Conservation (phyloP, 352 stramenopile genomes). For the Globisporangium alternatum region DNA sequence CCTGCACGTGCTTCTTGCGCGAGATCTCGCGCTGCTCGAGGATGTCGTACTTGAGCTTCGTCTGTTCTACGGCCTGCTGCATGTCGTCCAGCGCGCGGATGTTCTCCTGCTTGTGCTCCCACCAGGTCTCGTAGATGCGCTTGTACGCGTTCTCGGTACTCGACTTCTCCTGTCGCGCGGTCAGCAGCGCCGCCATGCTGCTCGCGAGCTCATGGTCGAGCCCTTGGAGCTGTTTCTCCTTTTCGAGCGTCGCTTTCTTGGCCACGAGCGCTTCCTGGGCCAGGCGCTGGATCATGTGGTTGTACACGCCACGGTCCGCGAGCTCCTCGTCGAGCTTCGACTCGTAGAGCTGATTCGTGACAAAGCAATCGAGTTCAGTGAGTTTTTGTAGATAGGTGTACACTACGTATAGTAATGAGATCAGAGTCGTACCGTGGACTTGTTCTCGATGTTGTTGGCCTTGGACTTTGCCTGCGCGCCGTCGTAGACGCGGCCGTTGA, state of each 20-base stretch:
- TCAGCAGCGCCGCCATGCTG: constrained; percentile 46
- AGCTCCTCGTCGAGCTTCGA: constrained; percentile 77
- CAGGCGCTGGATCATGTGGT: constrained; percentile 80
- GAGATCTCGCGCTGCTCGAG: constrained; percentile 73
- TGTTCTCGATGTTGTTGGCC: constrained; percentile 73
- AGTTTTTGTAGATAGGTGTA: background rate
- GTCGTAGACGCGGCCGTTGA: constrained; percentile 62
- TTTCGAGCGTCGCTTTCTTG: constrained; percentile 65
- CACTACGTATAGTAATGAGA: background rate
- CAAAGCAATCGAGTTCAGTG: background rate
- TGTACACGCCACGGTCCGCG: constrained; percentile 69
- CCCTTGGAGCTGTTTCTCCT: constrained; percentile 55
- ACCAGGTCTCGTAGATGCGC: constrained; percentile 60
- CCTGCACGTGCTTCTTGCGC: constrained; percentile 69
- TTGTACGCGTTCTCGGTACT: constrained; percentile 61
- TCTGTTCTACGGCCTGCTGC: constrained; percentile 74
- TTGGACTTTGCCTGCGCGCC: constrained; percentile 54
- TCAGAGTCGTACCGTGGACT: constrained; percentile 43
- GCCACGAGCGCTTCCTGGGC: constrained; percentile 49
- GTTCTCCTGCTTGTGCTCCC: constrained; percentile 73
- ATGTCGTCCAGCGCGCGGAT: constrained; percentile 69
- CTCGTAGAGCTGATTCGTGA: constrained; percentile 53
- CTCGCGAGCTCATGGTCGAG: constrained; percentile 59
- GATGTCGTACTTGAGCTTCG: constrained; percentile 69
- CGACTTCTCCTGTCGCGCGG: constrained; percentile 71